Percentiles rank a stretch among this genome's conserved stretches.
These are phyloP conservation scores for Capronia coronata DNA, from an alignment of 2,329 filamentous ascomycete genomes.

Conservation along the genomic window DNA sequence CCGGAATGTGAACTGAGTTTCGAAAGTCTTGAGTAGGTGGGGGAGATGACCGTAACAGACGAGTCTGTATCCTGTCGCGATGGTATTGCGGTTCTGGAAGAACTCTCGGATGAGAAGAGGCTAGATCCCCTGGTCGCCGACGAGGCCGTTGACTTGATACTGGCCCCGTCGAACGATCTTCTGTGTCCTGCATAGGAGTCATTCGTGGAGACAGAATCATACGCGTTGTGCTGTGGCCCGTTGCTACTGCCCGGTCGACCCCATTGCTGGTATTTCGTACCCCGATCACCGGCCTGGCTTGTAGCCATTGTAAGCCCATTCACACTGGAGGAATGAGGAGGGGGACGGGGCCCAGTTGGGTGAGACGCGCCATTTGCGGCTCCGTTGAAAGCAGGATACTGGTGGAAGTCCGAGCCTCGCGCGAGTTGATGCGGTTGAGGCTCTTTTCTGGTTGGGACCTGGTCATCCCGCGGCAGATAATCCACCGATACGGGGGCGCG, in stretches of 20 bases:
- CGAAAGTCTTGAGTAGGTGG: constrained; percentile 38
- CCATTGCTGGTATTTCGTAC: constrained; percentile 73
- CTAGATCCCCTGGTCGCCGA: constrained; percentile 53
- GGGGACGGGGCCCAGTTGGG: constrained; percentile 56
- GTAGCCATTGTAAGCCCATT: constrained; percentile 60
- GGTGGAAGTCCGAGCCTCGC: constrained; percentile 77
- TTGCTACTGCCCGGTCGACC: constrained; percentile 54
- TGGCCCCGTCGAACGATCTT: constrained; percentile 58
- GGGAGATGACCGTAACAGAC: constrained; percentile 33
- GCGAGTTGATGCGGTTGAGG: constrained; percentile 77
- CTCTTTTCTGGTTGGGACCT: constrained; percentile 58
- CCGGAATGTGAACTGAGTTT: constrained; percentile 38
- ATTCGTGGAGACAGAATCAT: constrained; percentile 55
- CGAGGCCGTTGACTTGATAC: constrained; percentile 55
- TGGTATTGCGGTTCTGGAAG: constrained; percentile 38
- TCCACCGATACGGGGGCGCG: constrained; percentile 67
- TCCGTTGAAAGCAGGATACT: constrained; percentile 70
- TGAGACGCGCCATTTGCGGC: constrained; percentile 50
- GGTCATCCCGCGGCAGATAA: constrained; percentile 62
- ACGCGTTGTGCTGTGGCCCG: constrained; percentile 52
- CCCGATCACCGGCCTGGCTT: constrained; percentile 61
- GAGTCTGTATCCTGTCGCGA: constrained; percentile 23
- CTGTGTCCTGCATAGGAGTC: constrained; percentile 50
- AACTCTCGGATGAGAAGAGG: constrained; percentile 51
- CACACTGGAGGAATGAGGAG: constrained; percentile 40